Conservation (phyloP, 1,284 basidiomycete genomes). For the Wolfiporia cocos region DNA sequence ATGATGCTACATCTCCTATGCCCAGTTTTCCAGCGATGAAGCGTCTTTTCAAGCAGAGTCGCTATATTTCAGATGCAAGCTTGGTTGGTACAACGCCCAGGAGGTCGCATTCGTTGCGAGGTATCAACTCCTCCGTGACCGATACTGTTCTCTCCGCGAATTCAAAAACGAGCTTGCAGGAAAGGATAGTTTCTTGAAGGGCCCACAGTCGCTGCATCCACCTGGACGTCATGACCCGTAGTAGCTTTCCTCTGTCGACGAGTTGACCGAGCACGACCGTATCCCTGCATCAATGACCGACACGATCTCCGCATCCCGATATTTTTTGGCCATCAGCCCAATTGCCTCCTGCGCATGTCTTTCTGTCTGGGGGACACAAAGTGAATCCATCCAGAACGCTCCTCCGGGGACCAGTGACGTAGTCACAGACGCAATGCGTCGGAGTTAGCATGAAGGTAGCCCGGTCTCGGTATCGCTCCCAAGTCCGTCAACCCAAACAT, state of each 20-base stretch:
- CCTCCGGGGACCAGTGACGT: slow-evolving; percentile 1
- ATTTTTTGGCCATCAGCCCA: slow-evolving; percentile 8
- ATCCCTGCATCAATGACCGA: slow-evolving; percentile 8
- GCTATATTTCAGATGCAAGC: not conserved
- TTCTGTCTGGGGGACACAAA: slow-evolving; percentile 8
- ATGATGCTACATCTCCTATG: not conserved
- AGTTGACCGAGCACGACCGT: slow-evolving; percentile 1
- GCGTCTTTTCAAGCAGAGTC: not conserved
- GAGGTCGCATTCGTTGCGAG: slow-evolving; percentile 5
- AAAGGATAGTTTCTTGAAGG: slow-evolving; percentile 9
- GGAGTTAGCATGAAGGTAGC: slow-evolving; percentile 9
- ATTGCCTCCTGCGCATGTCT: slow-evolving; percentile 7
- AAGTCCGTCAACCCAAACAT: slow-evolving; percentile 13
- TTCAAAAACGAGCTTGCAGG: too few species aligned
- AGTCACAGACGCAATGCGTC: slow-evolving; percentile 2
- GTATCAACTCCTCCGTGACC: slow-evolving; percentile 5
- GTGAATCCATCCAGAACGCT: slow-evolving; percentile 10
- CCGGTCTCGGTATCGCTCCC: slow-evolving; percentile 11
- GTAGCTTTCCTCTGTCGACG: slow-evolving; percentile 5
- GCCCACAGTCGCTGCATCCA: slow-evolving; percentile 14
- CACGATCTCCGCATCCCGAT: slow-evolving; percentile 5
- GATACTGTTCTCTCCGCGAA: too few species aligned
- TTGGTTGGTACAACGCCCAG: not conserved
- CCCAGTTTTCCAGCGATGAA: not conserved
- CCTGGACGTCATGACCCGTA: slow-evolving; percentile 7